A percentile compares a stretch with the other conserved stretches of the same genome.
Conservation (phyloP, 129 eudicot species). For the Tanacetum coccineum region DNA sequence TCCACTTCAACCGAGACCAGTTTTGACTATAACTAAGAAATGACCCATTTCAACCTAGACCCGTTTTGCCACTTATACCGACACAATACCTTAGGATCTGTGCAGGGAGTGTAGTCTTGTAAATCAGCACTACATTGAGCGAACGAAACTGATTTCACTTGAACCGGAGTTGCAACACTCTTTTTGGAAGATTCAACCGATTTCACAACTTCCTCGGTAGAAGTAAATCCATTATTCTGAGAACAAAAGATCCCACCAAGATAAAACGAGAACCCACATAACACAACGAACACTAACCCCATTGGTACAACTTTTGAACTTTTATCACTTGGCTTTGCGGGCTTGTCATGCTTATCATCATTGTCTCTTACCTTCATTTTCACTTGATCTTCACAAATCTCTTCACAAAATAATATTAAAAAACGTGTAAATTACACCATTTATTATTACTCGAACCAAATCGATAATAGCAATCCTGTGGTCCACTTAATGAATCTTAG, state of each 20-base stretch:
- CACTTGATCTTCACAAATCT: slow-evolving; percentile 19
- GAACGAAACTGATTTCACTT: slow-evolving; percentile 56
- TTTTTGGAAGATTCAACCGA: slow-evolving; percentile 39
- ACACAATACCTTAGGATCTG: slow-evolving; percentile 73
- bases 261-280: slow-evolving; percentile 86
- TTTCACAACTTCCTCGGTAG: slow-evolving; percentile 36
- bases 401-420: slow-evolving; percentile 20
- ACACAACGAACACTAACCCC: slow-evolving; percentile 60
- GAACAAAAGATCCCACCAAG: slow-evolving; percentile 90
- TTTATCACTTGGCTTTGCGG: slow-evolving; percentile 48
- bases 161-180: slow-evolving; percentile 41
- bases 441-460: neutral
- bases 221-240: slow-evolving; percentile 37
- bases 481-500: neutral
- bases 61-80: neutral
- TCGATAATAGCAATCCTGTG: neutral
- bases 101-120: slow-evolving; percentile 98
- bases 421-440: slow-evolving; percentile 4
- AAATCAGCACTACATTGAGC: slow-evolving; percentile 60
- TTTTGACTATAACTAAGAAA: neutral
- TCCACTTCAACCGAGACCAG: neutral
- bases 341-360: slow-evolving; percentile 47
- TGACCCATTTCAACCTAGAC: neutral
- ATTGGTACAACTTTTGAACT: slow-evolving; percentile 60
- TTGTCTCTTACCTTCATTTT: slow-evolving; percentile 68